Base-by-base conservation (phyloP, 805 yeast species). In the Kluyveromyces aestuarii region DNA sequence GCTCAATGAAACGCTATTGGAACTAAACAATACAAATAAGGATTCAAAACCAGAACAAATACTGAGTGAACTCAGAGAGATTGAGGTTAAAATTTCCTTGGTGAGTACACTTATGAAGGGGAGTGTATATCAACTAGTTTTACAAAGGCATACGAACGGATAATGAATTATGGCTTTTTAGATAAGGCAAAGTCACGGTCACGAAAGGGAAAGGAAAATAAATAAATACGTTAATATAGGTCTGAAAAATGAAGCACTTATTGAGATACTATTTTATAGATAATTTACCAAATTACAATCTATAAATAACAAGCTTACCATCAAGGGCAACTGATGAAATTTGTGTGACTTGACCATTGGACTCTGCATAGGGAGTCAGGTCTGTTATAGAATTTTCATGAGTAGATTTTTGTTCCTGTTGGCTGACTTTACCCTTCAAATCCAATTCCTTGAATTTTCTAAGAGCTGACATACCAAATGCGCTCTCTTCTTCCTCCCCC, bases 401-500 rank as follows among this genome's bases (percentile, higher is more conserved):
- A 50, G 87, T 78, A 14, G 96, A 88, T 37, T 71, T 75, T 33
- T 75, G 67, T 38, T 74, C 71, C 46, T 70, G 68, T 30, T 64
- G 64, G 48, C 68, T 73, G 46, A 79, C 79, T 49, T 86, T 78
- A 51, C 99, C 99, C 74, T 89, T 93, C 66, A 91, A 77, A 70
- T 93, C 99, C 76, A 93, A 72, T 68, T 91, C 96, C 68, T 87
- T 82, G 73, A 93, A 93, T 90, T 91, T 88, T 71, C 86, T 85
- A 66, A 93, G 77, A 7, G 95, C 95, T 54, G 83, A 79, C 54
- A 84, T 86, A 53, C 86, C 84, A 47, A 69, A 69, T 6, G 77
- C 72, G 13, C 76, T 69, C 46, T 64, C 64, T 40, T 69, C 73
- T 43, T 73, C 79, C 40, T 73, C 80, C 45, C 72, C 77, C 40